phyloP scores from a whole-genome alignment of 225 moss, liverwort and hornwort genomes.

The Pseudisothecium myosuroides region DNA sequence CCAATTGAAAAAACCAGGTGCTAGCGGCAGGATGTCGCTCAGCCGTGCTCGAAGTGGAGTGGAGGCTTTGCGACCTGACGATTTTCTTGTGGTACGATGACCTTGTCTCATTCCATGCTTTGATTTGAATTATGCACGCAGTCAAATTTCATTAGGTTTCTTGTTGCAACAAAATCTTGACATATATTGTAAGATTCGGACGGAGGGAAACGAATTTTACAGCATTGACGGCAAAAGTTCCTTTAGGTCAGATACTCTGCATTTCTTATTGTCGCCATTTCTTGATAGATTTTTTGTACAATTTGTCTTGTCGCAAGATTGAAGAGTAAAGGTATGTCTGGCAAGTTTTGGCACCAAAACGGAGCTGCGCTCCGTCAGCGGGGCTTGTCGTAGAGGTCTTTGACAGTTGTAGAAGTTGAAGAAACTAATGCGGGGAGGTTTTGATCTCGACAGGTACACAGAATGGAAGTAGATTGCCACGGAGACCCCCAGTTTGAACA shows the following conservation, averaged over 20 bases:
- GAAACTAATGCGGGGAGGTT: background rate
- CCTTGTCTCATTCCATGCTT: background rate
- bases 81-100: slow-evolving; percentile 13
- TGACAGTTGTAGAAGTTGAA: background rate
- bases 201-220: background rate
- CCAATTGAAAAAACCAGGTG: background rate
- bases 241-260: background rate
- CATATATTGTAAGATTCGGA: background rate
- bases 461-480: slow-evolving; percentile 1
- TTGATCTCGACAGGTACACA: slow-evolving; percentile 12
- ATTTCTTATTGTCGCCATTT: background rate
- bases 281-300: background rate
- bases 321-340: background rate
- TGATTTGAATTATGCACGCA: background rate
- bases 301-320: background rate
- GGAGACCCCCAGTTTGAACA: slow-evolving; percentile 30
- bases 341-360: background rate
- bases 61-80: background rate
- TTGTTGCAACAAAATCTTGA: background rate
- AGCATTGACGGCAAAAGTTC: background rate
- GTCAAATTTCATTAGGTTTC: background rate
- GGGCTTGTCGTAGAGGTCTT: background rate
- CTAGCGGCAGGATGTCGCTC: slow-evolving; percentile 9
- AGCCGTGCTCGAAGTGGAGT: background rate
- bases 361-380: background rate